These are phyloP conservation scores for Mantamonas sphyraenae DNA, from an alignment of 78 protist species.

Conservation along the genomic window DNA sequence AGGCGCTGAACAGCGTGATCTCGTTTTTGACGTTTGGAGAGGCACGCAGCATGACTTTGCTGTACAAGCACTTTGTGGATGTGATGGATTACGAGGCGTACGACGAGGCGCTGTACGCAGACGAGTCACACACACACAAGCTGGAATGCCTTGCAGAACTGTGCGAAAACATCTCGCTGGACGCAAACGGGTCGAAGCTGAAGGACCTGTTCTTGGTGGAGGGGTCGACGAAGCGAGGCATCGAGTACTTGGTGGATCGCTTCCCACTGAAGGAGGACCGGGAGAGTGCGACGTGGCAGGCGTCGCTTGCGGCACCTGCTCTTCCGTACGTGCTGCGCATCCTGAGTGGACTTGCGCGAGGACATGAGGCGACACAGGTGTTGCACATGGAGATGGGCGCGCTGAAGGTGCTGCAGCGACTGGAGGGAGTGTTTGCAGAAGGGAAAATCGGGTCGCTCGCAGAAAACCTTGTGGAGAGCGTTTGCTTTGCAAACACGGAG, in stretches of 20 bases:
- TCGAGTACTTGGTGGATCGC: neutral
- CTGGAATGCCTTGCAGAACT: neutral
- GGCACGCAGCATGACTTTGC: neutral
- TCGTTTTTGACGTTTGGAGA: constrained; percentile 61
- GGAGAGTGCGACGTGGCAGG: constrained; percentile 30
- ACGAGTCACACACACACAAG: neutral
- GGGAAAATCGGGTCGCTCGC: constrained; percentile 43
- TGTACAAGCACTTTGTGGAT: constrained; percentile 6
- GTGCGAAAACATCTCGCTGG: neutral
- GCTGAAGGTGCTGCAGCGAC: constrained; percentile 30
- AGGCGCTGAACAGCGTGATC: constrained; percentile 49
- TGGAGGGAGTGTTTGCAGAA: constrained; percentile 42
- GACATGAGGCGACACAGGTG: constrained; percentile 41
- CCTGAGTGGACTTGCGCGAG: constrained; percentile 38
- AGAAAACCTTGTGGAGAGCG: constrained; percentile 46
- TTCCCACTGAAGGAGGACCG: constrained; percentile 18
- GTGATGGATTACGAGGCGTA: neutral
- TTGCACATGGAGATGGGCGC: neutral
- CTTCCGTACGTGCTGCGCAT: constrained; percentile 53
- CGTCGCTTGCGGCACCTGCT: constrained; percentile 34
- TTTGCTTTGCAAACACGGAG: neutral
- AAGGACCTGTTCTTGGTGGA: neutral
- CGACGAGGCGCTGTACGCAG: neutral
- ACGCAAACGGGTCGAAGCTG: neutral
- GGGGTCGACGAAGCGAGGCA: neutral